Conservation (phyloP, 139 green algal genomes). For the Picochlorum sp. region DNA sequence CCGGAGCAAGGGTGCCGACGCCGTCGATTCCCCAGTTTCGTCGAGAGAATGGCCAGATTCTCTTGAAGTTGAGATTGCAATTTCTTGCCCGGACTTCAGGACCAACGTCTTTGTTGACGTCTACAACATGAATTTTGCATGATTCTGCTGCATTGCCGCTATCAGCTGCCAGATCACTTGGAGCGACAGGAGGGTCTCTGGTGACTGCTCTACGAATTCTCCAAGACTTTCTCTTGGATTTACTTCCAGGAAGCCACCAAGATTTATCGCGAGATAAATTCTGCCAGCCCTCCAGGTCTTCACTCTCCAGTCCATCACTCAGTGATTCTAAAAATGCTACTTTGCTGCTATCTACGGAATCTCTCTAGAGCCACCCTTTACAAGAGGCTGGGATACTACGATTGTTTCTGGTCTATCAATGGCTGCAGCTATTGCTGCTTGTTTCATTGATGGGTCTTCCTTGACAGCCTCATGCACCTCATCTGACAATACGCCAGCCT, state of each 20-base stretch:
- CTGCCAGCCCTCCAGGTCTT: slow-evolving; percentile 6
- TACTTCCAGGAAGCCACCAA: background rate
- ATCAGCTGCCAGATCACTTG: too few relatives aligned
- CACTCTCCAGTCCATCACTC: background rate
- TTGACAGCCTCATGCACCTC: slow-evolving; percentile 2
- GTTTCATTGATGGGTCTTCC: background rate
- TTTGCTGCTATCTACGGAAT: background rate
- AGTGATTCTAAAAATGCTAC: slow-evolving; percentile 11
- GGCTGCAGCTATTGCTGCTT: background rate
- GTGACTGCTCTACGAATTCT: too few relatives aligned
- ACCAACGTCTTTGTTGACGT: slow-evolving; percentile 15
- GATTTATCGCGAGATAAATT: background rate
- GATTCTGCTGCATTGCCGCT: background rate
- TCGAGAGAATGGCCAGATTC: slow-evolving; percentile 24
- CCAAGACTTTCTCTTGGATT: too few relatives aligned
- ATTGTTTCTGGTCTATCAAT: background rate
- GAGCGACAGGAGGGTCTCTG: too few relatives aligned
- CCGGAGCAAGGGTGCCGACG: background rate
- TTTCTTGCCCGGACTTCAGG: background rate
- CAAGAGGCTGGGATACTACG: slow-evolving; percentile 1
- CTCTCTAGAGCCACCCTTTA: background rate
- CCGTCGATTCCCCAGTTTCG: slow-evolving; percentile 27
- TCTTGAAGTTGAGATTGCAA: slow-evolving; percentile 17
- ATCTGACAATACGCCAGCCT: background rate
- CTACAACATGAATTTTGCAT: slow-evolving; percentile 31